A percentile compares a stretch with the other conserved stretches of the same genome.
Conservation (phyloP, 176 grass and related monocot species). For the Miscanthus lutarioriparius region DNA sequence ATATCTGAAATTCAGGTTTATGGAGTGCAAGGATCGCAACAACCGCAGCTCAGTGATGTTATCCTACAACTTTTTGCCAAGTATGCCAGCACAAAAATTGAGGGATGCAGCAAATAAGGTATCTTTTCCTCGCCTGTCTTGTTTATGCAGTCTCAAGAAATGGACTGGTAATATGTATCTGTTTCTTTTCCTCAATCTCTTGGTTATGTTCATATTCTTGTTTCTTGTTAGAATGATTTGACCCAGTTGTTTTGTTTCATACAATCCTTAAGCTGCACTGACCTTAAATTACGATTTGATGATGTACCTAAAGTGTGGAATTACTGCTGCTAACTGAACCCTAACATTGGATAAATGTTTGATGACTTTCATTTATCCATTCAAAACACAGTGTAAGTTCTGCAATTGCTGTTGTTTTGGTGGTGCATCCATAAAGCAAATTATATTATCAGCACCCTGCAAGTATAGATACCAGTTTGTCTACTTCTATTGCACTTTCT, state of each 20-base stretch:
- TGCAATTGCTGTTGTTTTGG: constrained; percentile 11
- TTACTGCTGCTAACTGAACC: background rate
- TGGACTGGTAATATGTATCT: background rate
- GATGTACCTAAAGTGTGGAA: background rate
- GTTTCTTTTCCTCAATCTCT: constrained; percentile 1
- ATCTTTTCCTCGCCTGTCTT: background rate
- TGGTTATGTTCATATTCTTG: background rate
- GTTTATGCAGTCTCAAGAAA: background rate
- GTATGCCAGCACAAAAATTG: constrained; percentile 61
- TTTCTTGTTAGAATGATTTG: background rate
- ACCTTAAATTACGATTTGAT: background rate
- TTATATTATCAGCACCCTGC: background rate
- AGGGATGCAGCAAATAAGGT: constrained; percentile 71
- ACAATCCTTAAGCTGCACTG: background rate
- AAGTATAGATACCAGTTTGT: background rate
- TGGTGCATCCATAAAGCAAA: constrained; percentile 12
- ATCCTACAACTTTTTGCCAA: constrained; percentile 69
- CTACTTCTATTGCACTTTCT: constrained; percentile 1
- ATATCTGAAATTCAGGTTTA: constrained; percentile 62
- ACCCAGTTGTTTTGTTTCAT: constrained; percentile 3
- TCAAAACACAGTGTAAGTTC: background rate
- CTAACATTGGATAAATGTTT: background rate
- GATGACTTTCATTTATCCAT: background rate
- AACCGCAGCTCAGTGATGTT: constrained; percentile 67
- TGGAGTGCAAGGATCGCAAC: constrained; percentile 79